Base-by-base conservation (phyloP, 768 basidiomycete species). In the Lactifluus hygrophoroides region DNA sequence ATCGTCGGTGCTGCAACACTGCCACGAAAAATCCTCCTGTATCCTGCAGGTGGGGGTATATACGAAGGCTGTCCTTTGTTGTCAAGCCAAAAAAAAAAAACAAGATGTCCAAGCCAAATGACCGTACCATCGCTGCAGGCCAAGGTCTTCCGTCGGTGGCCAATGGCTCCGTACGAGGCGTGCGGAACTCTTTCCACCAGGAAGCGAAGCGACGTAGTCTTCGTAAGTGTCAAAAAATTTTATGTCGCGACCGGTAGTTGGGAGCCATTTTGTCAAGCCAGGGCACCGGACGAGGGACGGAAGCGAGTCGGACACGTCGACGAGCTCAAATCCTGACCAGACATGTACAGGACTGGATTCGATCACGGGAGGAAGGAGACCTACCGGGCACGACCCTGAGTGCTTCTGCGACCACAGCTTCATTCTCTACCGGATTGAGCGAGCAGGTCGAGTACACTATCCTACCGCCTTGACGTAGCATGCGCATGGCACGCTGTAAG, bases 381-480 rank as follows among this genome's bases (percentile, higher is more conserved):
- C 37, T 42, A 88, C 93, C 89, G 23, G 83, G 79, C 59, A 86
- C 81, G 1, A 76, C 70, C 58, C 81, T 82, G 37, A 98, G 76
- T 0, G 90, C 93, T 44, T 88, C 85, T 1, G 90, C 87, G 34
- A 98, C 76, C 60, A 98, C 95, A 8, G 96, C 92, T 70, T 99
- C 96, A 69, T 99, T 97, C 72, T 99, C 96, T 13, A 93, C 80
- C 1, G 96, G 96, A 70, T 98, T 98, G 64, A 98, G 76, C 0
- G 94, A 97, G 67, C 96, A 98, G 0, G 96, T 99, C 5, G 96
- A 98, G 70, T 98, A 99, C 17, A 98, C 94, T 61, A 98, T 87
- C 35, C 89, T 84, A 8, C 94, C 95, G n/a, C 85, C 81, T 30
- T 85, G 84, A 61, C 80, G 78, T 40, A 99, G 80, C 73, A 98